Evolutionary conservation across 2,329 filamentous ascomycete genomes (phyloP), one percentile per base, ranked within the genome.

Genomic region (Colletotrichum sp.): DNA sequence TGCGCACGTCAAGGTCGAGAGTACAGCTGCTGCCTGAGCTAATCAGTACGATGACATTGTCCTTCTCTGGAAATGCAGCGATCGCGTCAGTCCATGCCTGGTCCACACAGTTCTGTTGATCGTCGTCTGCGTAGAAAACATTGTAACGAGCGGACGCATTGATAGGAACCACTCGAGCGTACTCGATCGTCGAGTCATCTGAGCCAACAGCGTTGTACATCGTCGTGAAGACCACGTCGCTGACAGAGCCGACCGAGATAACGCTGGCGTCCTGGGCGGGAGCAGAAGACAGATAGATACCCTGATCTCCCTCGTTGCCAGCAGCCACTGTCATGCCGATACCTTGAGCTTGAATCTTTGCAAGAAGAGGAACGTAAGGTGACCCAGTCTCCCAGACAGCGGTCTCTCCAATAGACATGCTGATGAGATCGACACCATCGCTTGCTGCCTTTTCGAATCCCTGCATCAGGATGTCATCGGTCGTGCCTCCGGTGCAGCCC

Each of bases 381-480:
- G 68, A 71, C 7, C 72, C 72, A 6, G 34, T 28, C 16, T 74
- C 72, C 72, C 72, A 74, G 14, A 71, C 36, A 26, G 68, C 34
- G 1, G 72, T 74, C 18, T 62, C 68, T 12, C 72, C 72, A 26
- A 74, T 71, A 5, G 72, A 74, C 72, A 74, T 72, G 38, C 61
- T 72, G 32, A 74, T 74, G 28, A 74, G 52, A 18, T 74, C 68
- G 48, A 74, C 72, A 4, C 68, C 69, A 6, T 74, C 68, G 13
- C 62, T 67, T 9, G 72, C 72, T 24, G 72, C 72, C 21, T 38
- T 71, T 18, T 71, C 61, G 24, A 74, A 62, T 8, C 68, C 72
- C 52, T 71, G 72, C 67, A 74, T 65, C 16, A 74, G 36, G 24
- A 72, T 71, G 14, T 74, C 72, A 24, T 74, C 68, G 5, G 72